Base-by-base conservation (phyloP, 2,329 filamentous ascomycete genomes). In the Aureobasidium mangrovei region DNA sequence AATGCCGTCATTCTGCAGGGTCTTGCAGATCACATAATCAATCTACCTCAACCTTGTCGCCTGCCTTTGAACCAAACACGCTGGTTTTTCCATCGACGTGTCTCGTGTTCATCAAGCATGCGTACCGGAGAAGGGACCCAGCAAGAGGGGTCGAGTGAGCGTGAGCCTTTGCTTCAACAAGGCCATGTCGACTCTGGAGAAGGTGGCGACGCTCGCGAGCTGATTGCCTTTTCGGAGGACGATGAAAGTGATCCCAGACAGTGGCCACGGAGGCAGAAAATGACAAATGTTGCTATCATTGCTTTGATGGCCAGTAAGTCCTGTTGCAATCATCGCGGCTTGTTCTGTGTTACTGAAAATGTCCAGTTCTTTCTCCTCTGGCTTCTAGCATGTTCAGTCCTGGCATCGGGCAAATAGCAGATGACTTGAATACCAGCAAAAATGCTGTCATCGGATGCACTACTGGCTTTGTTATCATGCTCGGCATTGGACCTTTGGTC, bases 321-420 rank as follows among this genome's bases (percentile, higher is more conserved):
- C 7, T n/a, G 27, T 45, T 28, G 27, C 43, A 55, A 38, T 28
- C n/a, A 6, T 40, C 18, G 18, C 18, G 18, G 18, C 18, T 18
- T 4, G 24, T 9, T n/a, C 10, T 28, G 26, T 27, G 8, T 10
- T 26, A 7, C 9, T 32, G n/a, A n/a, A 49, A 29, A 32, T 26
- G n/a, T 26, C 3, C 40, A 72, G 69, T 77, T 36, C 58, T 77
- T 1, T 73, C 71, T 18, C 74, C 74, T 0, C 67, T 77, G 24
- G 74, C 73, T 1, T 72, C 69, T 24, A 74, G 70, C 38, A 77
- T 77, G 73, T 78, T 78, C 63, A 77, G 74, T 0, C 75, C 75
- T 0, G 75, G 74, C 1, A 77, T 78, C 51, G 62, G 67, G 7
- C 71, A 77, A 55, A 78, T 78, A 41, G 75, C 75, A 2, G 63